Percentiles rank a stretch among this genome's conserved stretches.
These are phyloP conservation scores for Saccharum spontaneum DNA, from an alignment of 176 grass and related monocot genomes.

Conservation along the genomic window DNA sequence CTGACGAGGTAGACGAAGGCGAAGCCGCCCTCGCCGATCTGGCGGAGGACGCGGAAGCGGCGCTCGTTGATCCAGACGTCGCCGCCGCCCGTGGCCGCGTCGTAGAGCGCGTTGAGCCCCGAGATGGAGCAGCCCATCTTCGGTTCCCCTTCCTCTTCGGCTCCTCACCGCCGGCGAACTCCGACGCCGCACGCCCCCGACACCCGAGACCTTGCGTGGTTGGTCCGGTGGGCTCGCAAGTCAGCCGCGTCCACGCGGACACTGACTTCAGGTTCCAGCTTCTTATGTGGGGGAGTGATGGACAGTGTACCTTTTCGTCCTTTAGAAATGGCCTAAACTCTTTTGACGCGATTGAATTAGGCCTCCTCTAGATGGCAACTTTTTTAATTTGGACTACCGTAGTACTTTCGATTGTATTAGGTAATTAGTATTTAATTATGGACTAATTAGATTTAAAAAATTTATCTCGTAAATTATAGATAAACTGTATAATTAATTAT, in stretches of 20 bases:
- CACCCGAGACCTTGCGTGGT: neutral
- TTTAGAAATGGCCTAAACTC: neutral
- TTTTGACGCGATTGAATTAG: too few relatives aligned
- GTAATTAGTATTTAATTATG: too few relatives aligned
- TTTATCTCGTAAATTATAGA: too few relatives aligned
- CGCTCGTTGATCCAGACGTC: constrained; percentile 98
- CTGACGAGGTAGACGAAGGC: constrained; percentile 94
- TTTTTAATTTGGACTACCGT: too few relatives aligned
- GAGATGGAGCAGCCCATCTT: constrained; percentile 93
- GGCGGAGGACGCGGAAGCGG: constrained; percentile 77
- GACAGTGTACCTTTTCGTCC: neutral
- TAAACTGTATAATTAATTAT: too few relatives aligned
- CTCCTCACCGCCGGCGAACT: constrained; percentile 34
- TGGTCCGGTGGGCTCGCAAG: constrained; percentile 13
- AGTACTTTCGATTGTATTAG: too few relatives aligned
- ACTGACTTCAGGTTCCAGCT: neutral
- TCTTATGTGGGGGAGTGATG: neutral
- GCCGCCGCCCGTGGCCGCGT: constrained; percentile 65
- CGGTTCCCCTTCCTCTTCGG: neutral
- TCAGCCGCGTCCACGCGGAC: constrained; percentile 6
- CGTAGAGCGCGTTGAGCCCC: constrained; percentile 80
- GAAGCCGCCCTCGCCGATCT: constrained; percentile 96
- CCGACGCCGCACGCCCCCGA: neutral
- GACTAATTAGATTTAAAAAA: too few relatives aligned
- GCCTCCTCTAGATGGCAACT: too few relatives aligned